Percentiles rank a stretch among this genome's conserved stretches.
Evolutionary conservation across 2,329 filamentous ascomycete genomes (phyloP).

Genomic region (Eutypella sp.): DNA sequence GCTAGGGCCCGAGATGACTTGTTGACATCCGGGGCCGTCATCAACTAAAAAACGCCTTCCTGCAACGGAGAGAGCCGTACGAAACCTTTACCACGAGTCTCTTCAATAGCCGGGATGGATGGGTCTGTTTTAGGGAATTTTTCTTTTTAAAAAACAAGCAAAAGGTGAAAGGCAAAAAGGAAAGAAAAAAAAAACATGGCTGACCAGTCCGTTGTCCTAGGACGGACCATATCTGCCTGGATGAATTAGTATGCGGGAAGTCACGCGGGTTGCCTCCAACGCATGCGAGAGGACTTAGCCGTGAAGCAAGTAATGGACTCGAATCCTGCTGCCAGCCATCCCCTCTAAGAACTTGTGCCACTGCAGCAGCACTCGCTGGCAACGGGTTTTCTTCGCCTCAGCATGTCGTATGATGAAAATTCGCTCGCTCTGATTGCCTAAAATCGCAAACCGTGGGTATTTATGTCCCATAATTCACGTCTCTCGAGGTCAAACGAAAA

Average conservation of each 20-base stretch:
- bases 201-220: not conserved
- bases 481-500: not conserved
- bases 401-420: not conserved
- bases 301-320: not conserved
- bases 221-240: not conserved
- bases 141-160: no score
- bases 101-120: no score
- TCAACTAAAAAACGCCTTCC: not conserved
- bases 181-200: not conserved
- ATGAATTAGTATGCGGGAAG: not conserved
- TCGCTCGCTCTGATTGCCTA: not conserved
- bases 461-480: not conserved
- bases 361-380: not conserved
- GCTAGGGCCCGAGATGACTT: no score
- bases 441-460: not conserved
- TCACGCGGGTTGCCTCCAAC: not conserved
- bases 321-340: not conserved
- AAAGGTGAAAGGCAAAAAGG: not conserved
- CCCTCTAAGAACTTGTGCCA: not conserved
- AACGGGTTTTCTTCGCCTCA: not conserved
- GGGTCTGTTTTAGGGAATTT: no score
- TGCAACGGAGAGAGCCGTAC: not conserved
- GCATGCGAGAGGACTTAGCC: not conserved
- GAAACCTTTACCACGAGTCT: no score
- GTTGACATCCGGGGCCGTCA: not conserved